Evolutionary conservation across 177 flowering plant species (phyloP), one percentile per base, ranked within the genome.

Genomic region (Vitis hybrid): DNA sequence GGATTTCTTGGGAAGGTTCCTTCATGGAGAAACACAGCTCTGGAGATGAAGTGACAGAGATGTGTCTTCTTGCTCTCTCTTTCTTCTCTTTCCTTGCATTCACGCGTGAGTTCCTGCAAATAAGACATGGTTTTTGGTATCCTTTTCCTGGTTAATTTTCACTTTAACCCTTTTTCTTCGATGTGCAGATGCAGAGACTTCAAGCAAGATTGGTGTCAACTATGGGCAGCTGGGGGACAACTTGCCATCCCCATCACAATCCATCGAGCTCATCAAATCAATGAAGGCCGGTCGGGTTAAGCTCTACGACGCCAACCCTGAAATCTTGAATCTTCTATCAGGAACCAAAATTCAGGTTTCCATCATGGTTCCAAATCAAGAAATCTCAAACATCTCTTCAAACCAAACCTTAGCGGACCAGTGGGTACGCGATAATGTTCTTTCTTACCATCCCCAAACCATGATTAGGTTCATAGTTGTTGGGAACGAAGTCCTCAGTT

Each of bases 161-260:
- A 48, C 4, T 32, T 12, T 27, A 21, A 5, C 51, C 18, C n/a
- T 52, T 11, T 50, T 66, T 27, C 13, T 51, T 14, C 50, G 2
- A 9, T 63, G 51, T 14, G 15, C 61, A 58, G 61, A 40, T 18
- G 35, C 52, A 35, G 18, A 32, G 52, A 59, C 48, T 21, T 7
- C 62, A 13, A 61, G 64, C 40, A 74, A 74, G 24, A 60, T 74
- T 6, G 76, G 76, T 18, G 64, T 74, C 69, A 68, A 70, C n/a
- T 74, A 74, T 52, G 76, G 76, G 2, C 72, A 60, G 60, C 72
- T 74, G 19, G 76, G 76, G 3, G 52, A 60, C 63, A 74, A 74
- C 65, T 30, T 74, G 56, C 76, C 69, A 14, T 57, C 76, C 40
- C 56, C 72, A 9, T 24, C 35, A 10, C 68, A 16, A 52, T 74